phyloP scores from a whole-genome alignment of 495 filamentous ascomycete species.

The Penicillium paxilli region DNA sequence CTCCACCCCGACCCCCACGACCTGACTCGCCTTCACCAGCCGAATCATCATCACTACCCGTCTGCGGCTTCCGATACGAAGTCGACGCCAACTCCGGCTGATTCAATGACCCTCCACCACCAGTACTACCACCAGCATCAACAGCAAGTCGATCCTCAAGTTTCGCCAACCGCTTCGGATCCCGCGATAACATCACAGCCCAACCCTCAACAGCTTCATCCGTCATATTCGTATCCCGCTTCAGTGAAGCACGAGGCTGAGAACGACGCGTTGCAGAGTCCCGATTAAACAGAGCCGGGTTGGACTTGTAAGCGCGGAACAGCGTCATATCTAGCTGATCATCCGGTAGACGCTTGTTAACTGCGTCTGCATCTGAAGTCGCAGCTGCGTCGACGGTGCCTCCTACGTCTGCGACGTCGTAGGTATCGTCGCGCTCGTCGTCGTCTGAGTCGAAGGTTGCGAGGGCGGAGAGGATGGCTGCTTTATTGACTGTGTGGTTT shows the following conservation, averaged over 20 bases:
- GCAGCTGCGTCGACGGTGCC: conserved; percentile 70
- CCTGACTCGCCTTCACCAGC: conserved; percentile 34
- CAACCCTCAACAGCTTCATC: conserved; percentile 96
- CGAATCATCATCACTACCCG: conserved; percentile 34
- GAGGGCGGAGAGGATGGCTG: conserved; percentile 87
- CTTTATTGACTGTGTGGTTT: conserved; percentile 67
- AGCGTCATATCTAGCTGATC: conserved; percentile 53
- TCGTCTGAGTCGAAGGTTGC: conserved; percentile 91
- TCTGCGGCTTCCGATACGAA: conserved; percentile 47
- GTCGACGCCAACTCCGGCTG: conserved; percentile 64
- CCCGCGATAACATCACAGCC: conserved; percentile 77
- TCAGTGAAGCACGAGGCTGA: conserved; percentile 60
- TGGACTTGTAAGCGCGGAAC: conserved; percentile 65
- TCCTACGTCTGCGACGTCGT: conserved; percentile 88
- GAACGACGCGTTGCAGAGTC: conserved; percentile 67
- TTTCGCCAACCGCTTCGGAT: conserved; percentile 61
- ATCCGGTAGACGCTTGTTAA: conserved; percentile 23
- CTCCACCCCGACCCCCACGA: conserved; percentile 51
- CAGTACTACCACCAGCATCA: conserved; percentile 48
- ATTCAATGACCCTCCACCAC: conserved; percentile 26
- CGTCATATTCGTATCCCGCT: conserved; percentile 79
- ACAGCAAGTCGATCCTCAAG: conserved; percentile 67
- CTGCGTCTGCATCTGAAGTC: conserved; percentile 39
- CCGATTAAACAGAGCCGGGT: conserved; percentile 64
- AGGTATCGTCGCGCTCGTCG: conserved; percentile 97